Percentiles rank a stretch among this genome's conserved stretches.
Conservation (phyloP, 768 basidiomycete species). For the Collybia sp. region DNA sequence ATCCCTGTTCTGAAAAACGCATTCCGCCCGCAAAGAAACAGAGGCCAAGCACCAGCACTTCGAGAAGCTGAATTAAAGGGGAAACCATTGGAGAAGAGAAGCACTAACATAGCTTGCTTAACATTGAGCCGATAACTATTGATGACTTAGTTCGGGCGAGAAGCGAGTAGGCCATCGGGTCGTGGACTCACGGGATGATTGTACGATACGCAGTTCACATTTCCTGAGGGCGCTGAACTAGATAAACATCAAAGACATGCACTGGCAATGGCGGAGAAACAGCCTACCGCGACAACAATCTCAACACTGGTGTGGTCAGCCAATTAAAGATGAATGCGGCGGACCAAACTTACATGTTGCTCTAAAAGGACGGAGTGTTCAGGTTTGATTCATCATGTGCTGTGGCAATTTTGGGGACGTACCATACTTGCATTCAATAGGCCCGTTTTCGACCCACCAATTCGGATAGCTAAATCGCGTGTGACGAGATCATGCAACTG, state of each 20-base stretch:
- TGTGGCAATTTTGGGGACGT: constrained; percentile 12
- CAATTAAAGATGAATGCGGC: no score
- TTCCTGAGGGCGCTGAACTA: constrained; percentile 79
- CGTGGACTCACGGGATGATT: constrained; percentile 62
- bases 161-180: background rate
- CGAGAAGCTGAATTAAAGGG: constrained; percentile 1
- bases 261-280: background rate
- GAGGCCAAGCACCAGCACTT: constrained; percentile 81
- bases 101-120: constrained; percentile 64
- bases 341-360: constrained; percentile 51
- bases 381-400: constrained; percentile 1
- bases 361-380: constrained; percentile 35
- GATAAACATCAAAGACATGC: background rate
- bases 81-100: background rate
- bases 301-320: constrained; percentile 36
- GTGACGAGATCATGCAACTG: constrained; percentile 79
- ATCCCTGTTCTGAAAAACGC: constrained; percentile 74
- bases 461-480: constrained; percentile 63
- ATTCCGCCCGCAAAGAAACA: constrained; percentile 82
- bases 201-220: constrained; percentile 78
- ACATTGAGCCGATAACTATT: constrained; percentile 78
- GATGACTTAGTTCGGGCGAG: constrained; percentile 2
- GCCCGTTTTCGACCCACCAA: constrained; percentile 75
- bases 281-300: constrained; percentile 67
- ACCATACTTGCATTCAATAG: constrained; percentile 81